These are phyloP conservation scores for Plectranthus barbatus DNA, from an alignment of 257 asterid genomes.

Conservation along the genomic window DNA sequence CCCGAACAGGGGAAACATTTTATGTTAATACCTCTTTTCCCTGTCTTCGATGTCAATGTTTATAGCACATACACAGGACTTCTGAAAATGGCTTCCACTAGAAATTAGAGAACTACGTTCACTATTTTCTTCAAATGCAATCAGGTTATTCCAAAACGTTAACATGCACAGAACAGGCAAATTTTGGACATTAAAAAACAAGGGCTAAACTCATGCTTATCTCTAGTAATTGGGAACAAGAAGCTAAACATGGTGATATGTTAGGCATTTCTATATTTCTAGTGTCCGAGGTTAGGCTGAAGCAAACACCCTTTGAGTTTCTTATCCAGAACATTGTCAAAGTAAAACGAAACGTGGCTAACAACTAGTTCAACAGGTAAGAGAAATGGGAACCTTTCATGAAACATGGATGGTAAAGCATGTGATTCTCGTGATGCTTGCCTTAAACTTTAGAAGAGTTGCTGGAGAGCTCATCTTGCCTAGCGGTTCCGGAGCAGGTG, in stretches of 20 bases:
- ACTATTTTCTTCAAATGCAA: conserved; percentile 1
- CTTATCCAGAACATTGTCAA: not conserved
- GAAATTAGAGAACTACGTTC: not conserved
- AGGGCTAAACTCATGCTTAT: too few relatives aligned
- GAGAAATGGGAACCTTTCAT: conserved; percentile 10
- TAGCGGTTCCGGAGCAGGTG: conserved; percentile 23
- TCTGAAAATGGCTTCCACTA: not conserved
- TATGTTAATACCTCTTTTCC: not conserved
- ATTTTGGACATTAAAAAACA: too few relatives aligned
- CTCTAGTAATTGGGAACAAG: not conserved
- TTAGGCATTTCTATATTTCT: not conserved
- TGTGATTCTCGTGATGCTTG: conserved; percentile 16
- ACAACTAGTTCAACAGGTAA: conserved; percentile 15
- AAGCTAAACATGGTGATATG: not conserved
- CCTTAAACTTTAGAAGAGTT: conserved; percentile 17
- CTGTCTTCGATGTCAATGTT: not conserved
- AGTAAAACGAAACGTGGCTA: not conserved
- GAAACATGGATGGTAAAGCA: conserved; percentile 11
- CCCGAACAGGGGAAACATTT: not conserved
- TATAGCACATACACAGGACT: not conserved
- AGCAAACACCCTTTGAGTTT: not conserved
- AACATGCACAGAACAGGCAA: too few relatives aligned
- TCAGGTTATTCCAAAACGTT: not conserved
- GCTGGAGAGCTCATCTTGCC: conserved; percentile 16
- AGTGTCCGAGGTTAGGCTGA: not conserved